A percentile compares a stretch with the other conserved stretches of the same genome.
phyloP scores from a whole-genome alignment of 1,139 yeast genomes.

The Diutina siamensis region DNA sequence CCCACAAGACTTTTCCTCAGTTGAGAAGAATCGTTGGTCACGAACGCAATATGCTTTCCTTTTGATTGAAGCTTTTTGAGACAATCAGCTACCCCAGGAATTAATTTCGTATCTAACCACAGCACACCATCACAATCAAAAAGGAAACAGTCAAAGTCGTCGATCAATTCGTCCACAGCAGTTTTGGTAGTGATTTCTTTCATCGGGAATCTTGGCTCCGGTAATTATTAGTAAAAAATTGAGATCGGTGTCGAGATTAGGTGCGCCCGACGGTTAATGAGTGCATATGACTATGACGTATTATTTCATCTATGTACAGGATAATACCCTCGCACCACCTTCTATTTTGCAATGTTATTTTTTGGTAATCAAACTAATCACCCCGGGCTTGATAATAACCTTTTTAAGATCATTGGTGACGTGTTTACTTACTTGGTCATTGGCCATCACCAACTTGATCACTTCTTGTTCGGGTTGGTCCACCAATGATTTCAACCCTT shows the following conservation, averaged over 20 bases:
- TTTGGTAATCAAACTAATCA: constrained; percentile 9
- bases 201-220: neutral
- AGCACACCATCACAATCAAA: constrained; percentile 91
- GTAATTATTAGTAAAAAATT: too few species aligned
- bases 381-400: constrained; percentile 10
- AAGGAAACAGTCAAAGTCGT: constrained; percentile 7
- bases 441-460: constrained; percentile 10
- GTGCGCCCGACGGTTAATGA: too few species aligned
- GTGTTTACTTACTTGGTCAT: constrained; percentile 8
- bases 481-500: constrained; percentile 22
- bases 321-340: neutral
- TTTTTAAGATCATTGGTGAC: constrained; percentile 9
- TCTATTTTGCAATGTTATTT: neutral
- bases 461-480: constrained; percentile 17
- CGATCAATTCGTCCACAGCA: neutral
- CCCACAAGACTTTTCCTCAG: constrained; percentile 22
- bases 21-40: constrained; percentile 30
- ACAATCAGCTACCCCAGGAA: constrained; percentile 66
- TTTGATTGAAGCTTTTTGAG: constrained; percentile 38
- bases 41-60: constrained; percentile 23
- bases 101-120: constrained; percentile 69
- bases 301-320: constrained; percentile 4
- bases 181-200: neutral
- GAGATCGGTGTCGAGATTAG: too few species aligned
- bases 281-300: too few species aligned